Conservation (phyloP, 805 yeast genomes). For the Starmerella gropengiesseri region DNA sequence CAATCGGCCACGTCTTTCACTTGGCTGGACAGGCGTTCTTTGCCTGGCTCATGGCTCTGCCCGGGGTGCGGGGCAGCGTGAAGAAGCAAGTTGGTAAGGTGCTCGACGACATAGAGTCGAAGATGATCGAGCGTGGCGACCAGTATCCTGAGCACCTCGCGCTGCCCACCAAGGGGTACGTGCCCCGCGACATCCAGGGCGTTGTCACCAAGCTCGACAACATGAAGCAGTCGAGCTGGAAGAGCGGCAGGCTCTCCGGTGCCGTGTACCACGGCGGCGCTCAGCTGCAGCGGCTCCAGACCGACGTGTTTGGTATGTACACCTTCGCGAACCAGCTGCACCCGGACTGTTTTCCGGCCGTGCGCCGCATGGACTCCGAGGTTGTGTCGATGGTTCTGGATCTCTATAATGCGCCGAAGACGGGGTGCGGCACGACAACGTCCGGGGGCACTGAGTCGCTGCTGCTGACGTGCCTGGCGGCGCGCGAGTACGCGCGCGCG, state of each 20-base stretch:
- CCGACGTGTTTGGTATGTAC: conserved; percentile 62
- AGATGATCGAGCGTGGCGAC: conserved; percentile 46
- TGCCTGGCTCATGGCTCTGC: conserved; percentile 33
- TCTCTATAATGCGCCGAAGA: conserved; percentile 69
- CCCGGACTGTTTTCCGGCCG: conserved; percentile 95
- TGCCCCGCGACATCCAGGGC: conserved; percentile 36
- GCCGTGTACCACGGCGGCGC: conserved; percentile 94
- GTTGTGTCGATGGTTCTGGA: conserved; percentile 82
- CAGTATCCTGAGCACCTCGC: conserved; percentile 23
- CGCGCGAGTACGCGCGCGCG: conserved; percentile 56
- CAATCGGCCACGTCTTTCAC: conserved; percentile 12
- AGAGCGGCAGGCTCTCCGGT: conserved; percentile 77
- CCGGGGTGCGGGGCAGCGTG: conserved; percentile 46
- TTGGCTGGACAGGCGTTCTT: conserved; percentile 17
- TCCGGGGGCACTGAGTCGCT: conserved; percentile 95
- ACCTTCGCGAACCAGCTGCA: conserved; percentile 90
- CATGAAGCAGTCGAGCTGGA: conserved; percentile 68
- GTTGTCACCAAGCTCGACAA: conserved; percentile 38
- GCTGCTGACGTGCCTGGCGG: conserved; percentile 74
- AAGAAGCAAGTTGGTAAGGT: conserved; percentile 47
- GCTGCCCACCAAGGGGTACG: conserved; percentile 54
- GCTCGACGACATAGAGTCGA: conserved; percentile 41
- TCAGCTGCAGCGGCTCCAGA: conserved; percentile 62
- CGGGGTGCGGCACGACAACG: conserved; percentile 70
- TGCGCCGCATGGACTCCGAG: conserved; percentile 92